Percentiles rank a stretch among this genome's conserved stretches.
phyloP scores from a whole-genome alignment of 2,329 filamentous ascomycete genomes.

The Immersiporthe knoxdaviesiana region DNA sequence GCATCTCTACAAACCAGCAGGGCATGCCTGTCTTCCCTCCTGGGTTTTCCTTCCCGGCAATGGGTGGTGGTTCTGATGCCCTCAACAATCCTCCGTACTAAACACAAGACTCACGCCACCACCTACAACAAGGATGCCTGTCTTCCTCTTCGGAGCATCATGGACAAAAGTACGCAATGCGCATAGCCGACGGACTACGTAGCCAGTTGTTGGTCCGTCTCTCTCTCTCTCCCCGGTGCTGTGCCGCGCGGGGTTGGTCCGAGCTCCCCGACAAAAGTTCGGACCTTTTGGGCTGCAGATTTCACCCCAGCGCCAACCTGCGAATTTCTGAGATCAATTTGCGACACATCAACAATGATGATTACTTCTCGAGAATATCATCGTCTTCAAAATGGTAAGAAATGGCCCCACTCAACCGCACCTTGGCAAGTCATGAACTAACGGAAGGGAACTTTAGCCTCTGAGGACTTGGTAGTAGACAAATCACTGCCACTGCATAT shows the following conservation, averaged over 20 bases:
- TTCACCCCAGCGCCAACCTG: background rate
- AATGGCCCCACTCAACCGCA: background rate
- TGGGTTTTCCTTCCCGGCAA: constrained; percentile 45
- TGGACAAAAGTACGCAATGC: background rate
- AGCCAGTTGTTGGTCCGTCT: background rate
- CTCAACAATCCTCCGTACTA: constrained; percentile 29
- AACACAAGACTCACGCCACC: background rate
- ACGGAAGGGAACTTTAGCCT: background rate
- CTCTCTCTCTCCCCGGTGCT: background rate
- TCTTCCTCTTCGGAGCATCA: background rate
- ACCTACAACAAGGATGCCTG: background rate
- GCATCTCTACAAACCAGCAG: constrained; percentile 49
- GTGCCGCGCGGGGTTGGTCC: background rate
- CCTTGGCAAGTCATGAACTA: background rate
- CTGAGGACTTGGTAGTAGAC: background rate
- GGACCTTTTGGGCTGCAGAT: background rate
- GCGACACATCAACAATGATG: background rate
- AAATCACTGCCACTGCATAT: background rate
- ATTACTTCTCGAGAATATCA: background rate
- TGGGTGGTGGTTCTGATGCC: constrained; percentile 18
- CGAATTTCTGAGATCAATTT: background rate
- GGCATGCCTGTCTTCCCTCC: constrained; percentile 55
- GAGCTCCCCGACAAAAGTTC: background rate
- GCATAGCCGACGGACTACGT: background rate
- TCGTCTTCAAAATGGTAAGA: background rate